Evolutionary conservation across 2,329 filamentous ascomycete genomes (phyloP).

Genomic region (Talaromyces marneffei): DNA sequence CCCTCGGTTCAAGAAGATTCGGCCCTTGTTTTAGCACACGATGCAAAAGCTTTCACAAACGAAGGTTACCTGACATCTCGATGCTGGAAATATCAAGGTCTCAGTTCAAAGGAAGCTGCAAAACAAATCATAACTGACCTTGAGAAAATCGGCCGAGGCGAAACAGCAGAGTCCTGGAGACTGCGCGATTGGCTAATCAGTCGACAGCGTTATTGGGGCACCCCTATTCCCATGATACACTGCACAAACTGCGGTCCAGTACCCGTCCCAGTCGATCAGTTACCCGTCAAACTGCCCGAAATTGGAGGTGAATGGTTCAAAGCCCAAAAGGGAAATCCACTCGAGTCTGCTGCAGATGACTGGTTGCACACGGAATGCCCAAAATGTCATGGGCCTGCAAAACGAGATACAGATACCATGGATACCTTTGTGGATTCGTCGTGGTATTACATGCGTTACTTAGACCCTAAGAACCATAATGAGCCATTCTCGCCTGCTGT

Average conservation of each 20-base stretch:
- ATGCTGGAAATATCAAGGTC: slow-evolving; percentile 60
- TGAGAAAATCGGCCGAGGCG: slow-evolving; percentile 51
- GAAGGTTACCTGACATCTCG: slow-evolving; percentile 63
- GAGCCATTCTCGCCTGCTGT: slow-evolving; percentile 55
- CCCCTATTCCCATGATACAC: slow-evolving; percentile 83
- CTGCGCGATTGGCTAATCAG: slow-evolving; percentile 86
- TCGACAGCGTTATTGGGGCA: slow-evolving; percentile 87
- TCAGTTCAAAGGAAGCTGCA: slow-evolving; percentile 58
- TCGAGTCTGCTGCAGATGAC: slow-evolving; percentile 60
- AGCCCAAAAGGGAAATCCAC: slow-evolving; percentile 67
- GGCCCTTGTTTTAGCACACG: slow-evolving; percentile 29
- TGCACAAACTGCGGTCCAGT: slow-evolving; percentile 71
- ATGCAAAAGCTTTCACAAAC: slow-evolving; percentile 53
- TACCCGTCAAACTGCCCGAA: slow-evolving; percentile 69
- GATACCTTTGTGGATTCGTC: slow-evolving; percentile 94
- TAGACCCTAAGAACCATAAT: slow-evolving; percentile 61
- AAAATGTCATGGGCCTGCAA: slow-evolving; percentile 60
- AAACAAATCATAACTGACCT: slow-evolving; percentile 53
- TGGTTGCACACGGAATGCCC: slow-evolving; percentile 76
- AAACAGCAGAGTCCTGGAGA: slow-evolving; percentile 66
- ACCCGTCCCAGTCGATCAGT: slow-evolving; percentile 67
- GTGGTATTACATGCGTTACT: slow-evolving; percentile 83
- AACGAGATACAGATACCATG: slow-evolving; percentile 89
- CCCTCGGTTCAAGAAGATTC: slow-evolving; percentile 7
- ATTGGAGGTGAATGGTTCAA: slow-evolving; percentile 63